Percentiles rank a stretch among this genome's conserved stretches.
Conservation (phyloP, 2,329 filamentous ascomycete genomes). For the Capronia coronata region DNA sequence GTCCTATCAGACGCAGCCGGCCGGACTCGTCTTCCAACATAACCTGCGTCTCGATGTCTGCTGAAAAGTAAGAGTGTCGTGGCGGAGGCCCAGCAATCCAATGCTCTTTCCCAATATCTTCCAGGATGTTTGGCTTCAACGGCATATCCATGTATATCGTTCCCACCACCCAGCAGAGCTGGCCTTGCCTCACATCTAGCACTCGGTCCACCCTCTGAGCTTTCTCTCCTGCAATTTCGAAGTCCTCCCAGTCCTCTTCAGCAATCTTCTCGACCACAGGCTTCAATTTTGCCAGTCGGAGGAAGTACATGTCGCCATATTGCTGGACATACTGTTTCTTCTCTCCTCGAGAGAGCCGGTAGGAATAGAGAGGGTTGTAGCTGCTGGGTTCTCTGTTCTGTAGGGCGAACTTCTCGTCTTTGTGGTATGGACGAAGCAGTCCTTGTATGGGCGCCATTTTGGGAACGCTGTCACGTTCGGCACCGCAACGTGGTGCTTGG, state of each 20-base stretch:
- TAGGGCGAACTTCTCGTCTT: slow-evolving; percentile 40
- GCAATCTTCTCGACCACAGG: slow-evolving; percentile 72
- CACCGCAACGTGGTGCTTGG: not conserved
- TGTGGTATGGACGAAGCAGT: slow-evolving; percentile 18
- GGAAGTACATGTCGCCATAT: slow-evolving; percentile 95
- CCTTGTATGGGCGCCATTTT: slow-evolving; percentile 17
- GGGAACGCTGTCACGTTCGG: not conserved
- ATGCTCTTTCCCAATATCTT: slow-evolving; percentile 92
- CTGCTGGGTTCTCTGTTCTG: slow-evolving; percentile 46
- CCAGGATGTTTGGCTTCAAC: slow-evolving; percentile 89
- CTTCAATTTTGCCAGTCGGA: slow-evolving; percentile 81
- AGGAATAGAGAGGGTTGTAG: slow-evolving; percentile 72
- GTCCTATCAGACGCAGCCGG: slow-evolving; percentile 70
- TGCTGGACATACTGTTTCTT: slow-evolving; percentile 79
- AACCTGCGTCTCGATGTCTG: slow-evolving; percentile 57
- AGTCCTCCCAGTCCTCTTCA: slow-evolving; percentile 66
- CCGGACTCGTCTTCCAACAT: slow-evolving; percentile 97
- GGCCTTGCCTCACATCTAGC: slow-evolving; percentile 88
- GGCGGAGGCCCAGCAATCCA: slow-evolving; percentile 80
- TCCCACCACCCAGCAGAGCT: slow-evolving; percentile 90
- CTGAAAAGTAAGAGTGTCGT: slow-evolving; percentile 67
- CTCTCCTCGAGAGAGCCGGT: slow-evolving; percentile 59
- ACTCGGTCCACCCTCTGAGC: slow-evolving; percentile 77
- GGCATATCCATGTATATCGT: slow-evolving; percentile 98
- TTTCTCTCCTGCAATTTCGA: slow-evolving; percentile 67